Evolutionary conservation across 805 yeast species (phyloP).

Genomic region (Candida pseudofarinosa): DNA sequence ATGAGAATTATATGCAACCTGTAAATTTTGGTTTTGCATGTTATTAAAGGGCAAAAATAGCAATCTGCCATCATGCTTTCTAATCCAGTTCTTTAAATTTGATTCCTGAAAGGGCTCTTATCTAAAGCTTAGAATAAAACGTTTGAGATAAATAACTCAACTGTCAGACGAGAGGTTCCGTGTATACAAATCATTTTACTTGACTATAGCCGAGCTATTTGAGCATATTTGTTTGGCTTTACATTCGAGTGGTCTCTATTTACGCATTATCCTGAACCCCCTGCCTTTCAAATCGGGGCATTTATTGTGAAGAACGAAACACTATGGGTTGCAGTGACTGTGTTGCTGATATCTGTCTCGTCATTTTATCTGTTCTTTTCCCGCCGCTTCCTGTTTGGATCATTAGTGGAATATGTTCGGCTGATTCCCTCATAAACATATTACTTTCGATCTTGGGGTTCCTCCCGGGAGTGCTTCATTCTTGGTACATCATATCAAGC

Average conservation of each 20-base stretch:
- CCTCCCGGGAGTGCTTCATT: constrained; percentile 48
- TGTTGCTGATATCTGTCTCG: constrained; percentile 52
- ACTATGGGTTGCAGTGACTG: constrained; percentile 9
- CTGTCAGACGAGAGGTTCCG: too few species aligned
- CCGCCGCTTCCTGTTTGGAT: constrained; percentile 75
- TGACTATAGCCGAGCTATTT: too few species aligned
- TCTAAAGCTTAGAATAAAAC: too few species aligned
- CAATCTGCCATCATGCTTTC: neutral
- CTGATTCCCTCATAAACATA: constrained; percentile 45
- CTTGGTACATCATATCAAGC: constrained; percentile 46
- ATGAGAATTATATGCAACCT: neutral
- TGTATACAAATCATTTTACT: too few species aligned
- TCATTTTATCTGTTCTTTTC: constrained; percentile 55
- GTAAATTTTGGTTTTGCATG: neutral
- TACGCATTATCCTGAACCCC: neutral
- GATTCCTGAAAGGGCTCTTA: too few species aligned
- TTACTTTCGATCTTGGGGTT: constrained; percentile 45
- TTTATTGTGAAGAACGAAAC: neutral
- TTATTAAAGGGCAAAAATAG: neutral
- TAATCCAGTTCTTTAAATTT: too few species aligned
- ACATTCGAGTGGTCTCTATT: neutral
- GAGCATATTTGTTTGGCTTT: neutral
- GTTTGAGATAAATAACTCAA: too few species aligned
- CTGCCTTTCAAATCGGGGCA: neutral
- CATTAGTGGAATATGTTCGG: constrained; percentile 57